A percentile compares a stretch with the other conserved stretches of the same genome.
Evolutionary conservation across 2,329 filamentous ascomycete species (phyloP).

Genomic region (Xylariaceae sp.): DNA sequence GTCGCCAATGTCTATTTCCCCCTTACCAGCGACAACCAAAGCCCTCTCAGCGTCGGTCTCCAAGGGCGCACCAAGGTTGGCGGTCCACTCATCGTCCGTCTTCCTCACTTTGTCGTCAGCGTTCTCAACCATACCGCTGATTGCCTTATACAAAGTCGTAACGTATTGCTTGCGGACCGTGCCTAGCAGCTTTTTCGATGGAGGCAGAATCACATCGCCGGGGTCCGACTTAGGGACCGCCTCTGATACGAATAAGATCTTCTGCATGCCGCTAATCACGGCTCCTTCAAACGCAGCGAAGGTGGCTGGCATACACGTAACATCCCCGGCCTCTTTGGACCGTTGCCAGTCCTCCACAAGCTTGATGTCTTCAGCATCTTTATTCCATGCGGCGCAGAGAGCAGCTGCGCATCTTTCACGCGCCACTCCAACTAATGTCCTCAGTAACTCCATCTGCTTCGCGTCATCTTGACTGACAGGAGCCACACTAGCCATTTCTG

Average conservation of each 20-base stretch:
- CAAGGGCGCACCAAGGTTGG: slow-evolving; percentile 41
- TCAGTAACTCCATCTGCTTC: slow-evolving; percentile 65
- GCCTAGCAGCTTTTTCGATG: slow-evolving; percentile 79
- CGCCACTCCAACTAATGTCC: slow-evolving; percentile 66
- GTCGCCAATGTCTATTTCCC: slow-evolving; percentile 50
- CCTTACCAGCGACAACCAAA: slow-evolving; percentile 38
- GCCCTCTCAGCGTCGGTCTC: slow-evolving; percentile 30
- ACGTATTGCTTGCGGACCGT: slow-evolving; percentile 91
- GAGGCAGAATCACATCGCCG: slow-evolving; percentile 75
- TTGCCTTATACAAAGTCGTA: slow-evolving; percentile 84
- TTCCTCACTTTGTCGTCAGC: slow-evolving; percentile 70
- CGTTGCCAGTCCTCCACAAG: slow-evolving; percentile 91
- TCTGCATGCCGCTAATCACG: slow-evolving; percentile 82
- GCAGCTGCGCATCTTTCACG: slow-evolving; percentile 82
- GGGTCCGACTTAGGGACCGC: slow-evolving; percentile 69
- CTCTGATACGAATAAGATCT: slow-evolving; percentile 88
- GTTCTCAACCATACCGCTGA: slow-evolving; percentile 96
- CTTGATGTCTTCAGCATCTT: slow-evolving; percentile 88
- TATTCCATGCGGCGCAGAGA: slow-evolving; percentile 85
- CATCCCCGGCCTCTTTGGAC: slow-evolving; percentile 71
- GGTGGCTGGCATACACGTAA: slow-evolving; percentile 83
- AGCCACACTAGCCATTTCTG: slow-evolving; percentile 73
- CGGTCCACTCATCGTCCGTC: slow-evolving; percentile 57
- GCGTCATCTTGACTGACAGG: slow-evolving; percentile 55
- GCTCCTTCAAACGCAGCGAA: slow-evolving; percentile 83